Evolutionary conservation across 768 basidiomycete genomes (phyloP).

Genomic region (Aureoboletus auriporus): DNA sequence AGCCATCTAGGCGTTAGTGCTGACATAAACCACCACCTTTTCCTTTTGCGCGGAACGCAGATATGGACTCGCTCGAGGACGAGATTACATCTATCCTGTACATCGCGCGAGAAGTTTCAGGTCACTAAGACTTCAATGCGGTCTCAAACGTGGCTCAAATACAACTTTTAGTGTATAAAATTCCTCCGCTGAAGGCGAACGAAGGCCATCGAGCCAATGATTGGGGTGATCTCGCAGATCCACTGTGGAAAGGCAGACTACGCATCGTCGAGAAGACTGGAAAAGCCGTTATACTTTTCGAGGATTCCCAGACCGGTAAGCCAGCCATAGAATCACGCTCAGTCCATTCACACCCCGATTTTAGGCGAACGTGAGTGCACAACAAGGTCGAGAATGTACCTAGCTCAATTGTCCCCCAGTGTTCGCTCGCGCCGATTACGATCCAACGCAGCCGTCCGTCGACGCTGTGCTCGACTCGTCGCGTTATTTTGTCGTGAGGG

Average conservation of each 20-base stretch:
- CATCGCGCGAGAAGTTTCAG: conserved; percentile 87
- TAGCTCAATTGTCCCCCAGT: conserved; percentile 40
- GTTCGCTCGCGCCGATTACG: conserved; percentile 86
- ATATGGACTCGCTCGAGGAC: conserved; percentile 59
- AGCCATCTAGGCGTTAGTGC: background rate
- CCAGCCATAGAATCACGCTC: conserved; percentile 4
- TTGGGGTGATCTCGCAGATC: conserved; percentile 82
- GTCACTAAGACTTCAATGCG: conserved; percentile 37
- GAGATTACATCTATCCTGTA: conserved; percentile 90
- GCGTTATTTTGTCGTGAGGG: conserved; percentile 88
- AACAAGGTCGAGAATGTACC: conserved; percentile 9
- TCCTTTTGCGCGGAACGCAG: background rate
- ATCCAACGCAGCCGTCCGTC: conserved; percentile 74
- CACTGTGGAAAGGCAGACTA: conserved; percentile 90
- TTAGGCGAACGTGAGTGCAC: conserved; percentile 63
- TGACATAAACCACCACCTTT: conserved; percentile 22
- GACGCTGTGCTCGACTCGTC: conserved; percentile 96
- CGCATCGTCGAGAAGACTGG: conserved; percentile 77
- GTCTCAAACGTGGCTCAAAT: conserved; percentile 16
- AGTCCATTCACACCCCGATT: conserved; percentile 1
- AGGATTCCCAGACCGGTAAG: conserved; percentile 77
- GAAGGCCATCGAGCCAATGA: conserved; percentile 90
- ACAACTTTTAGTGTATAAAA: conserved; percentile 71
- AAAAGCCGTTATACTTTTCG: conserved; percentile 69
- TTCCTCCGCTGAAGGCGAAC: conserved; percentile 80